Evolutionary conservation across 805 yeast species (phyloP).

Genomic region (Metschnikowia bowlesiae): DNA sequence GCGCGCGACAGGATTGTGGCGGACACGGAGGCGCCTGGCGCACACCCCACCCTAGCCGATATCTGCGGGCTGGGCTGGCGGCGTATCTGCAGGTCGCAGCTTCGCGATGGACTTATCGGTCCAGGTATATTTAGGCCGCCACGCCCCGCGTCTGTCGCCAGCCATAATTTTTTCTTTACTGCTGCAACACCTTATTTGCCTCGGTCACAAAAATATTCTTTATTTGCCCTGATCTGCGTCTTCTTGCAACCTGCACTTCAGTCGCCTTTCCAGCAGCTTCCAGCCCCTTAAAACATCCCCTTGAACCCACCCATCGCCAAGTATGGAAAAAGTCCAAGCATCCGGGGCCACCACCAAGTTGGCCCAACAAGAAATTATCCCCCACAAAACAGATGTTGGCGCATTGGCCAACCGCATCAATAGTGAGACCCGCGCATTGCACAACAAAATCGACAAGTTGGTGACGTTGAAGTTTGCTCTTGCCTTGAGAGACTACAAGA

Average conservation of each 20-base stretch:
- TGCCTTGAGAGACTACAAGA: constrained; percentile 69
- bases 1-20: neutral
- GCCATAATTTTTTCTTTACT: no score
- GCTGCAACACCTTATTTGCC: no score
- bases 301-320: neutral
- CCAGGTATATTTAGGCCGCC: constrained; percentile 1
- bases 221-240: no score
- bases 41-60: constrained; percentile 4
- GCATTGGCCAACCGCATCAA: constrained; percentile 83
- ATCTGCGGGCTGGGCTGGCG: constrained; percentile 7
- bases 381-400: constrained; percentile 74
- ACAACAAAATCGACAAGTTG: constrained; percentile 64
- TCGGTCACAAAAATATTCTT: no score
- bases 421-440: constrained; percentile 57
- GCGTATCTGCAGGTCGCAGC: neutral
- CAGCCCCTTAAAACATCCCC: neutral
- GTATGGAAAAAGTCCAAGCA: constrained; percentile 3
- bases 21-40: neutral
- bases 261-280: no score
- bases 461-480: constrained; percentile 68
- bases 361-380: constrained; percentile 53
- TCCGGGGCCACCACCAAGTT: constrained; percentile 27
- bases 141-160: neutral
- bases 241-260: no score
- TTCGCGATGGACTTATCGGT: constrained; percentile 12